Evolutionary conservation across 139 green algal species (phyloP).

Genomic region (Tetradesmus obliquus): DNA sequence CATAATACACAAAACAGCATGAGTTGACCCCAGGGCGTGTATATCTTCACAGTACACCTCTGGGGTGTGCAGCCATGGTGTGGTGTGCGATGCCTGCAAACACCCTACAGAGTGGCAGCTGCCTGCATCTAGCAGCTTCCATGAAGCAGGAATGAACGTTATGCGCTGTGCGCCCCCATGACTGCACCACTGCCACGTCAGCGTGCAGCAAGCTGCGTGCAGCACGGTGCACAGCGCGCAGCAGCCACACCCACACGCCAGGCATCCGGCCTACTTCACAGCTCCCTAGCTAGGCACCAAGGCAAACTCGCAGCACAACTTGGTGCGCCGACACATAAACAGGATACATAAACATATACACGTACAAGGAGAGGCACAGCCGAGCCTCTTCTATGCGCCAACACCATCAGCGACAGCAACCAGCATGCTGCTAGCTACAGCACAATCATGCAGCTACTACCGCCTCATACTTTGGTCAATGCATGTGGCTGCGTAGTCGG

Average conservation of each 20-base stretch:
- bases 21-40: no score
- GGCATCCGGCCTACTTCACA: no score
- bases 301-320: no score
- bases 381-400: not conserved
- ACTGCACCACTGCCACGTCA: not conserved
- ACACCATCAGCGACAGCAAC: not conserved
- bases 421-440: not conserved
- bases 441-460: not conserved
- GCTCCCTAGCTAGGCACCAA: no score
- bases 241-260: not conserved
- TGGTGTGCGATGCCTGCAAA: not conserved
- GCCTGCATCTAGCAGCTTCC: not conserved
- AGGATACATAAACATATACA: not conserved
- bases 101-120: not conserved
- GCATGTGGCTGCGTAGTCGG: constrained; percentile 5
- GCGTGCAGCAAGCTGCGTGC: not conserved
- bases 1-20: no score
- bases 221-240: not conserved
- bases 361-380: not conserved
- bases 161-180: no score
- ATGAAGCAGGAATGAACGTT: no score
- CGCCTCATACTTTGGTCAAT: not conserved
- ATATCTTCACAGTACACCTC: no score
- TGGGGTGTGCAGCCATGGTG: not conserved
- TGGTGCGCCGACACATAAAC: no score